Base-by-base conservation (phyloP, 108 stramenopile species). In the Pseudonitzschia pungens region DNA sequence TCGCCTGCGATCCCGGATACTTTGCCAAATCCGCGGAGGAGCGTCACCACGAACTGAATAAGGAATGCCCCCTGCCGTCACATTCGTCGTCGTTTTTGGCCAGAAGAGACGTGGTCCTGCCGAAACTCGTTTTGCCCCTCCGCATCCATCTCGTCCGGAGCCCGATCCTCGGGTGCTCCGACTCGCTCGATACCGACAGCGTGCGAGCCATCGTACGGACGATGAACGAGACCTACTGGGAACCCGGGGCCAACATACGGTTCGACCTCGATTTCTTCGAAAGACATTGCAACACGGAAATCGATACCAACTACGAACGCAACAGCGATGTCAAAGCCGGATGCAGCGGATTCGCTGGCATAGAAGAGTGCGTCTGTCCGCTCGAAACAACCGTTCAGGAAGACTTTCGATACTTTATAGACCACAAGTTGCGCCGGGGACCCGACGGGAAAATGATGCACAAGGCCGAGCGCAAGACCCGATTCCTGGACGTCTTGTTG, bases 391-490 rank as follows among this genome's bases (percentile, higher is more conserved):
- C 36, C 36, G 36, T 36, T 10, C 50, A 51, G n/a, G 50, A 51
- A 51, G 26, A 58, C 5, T 31, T 58, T 26, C 21, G 27, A 22
- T 15, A 26, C 27, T 58, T 58, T 58, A 22, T 58, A 9, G 15
- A 27, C 15, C 57, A 58, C 29, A 27, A 58, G 29, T 14, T 58
- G 8, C 21, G 27, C 15, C 57, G 57, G 26, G 57, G 57, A 15
- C 26, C 57, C 15, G 57, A 58, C 14, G 57, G 57, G 0, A 58
- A 27, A 58, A 58, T 58, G 57, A 58, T 58, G 57, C 29, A 58
- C 29, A 58, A 58, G 31, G 29, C 26, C 26, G 57, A 58, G 27
- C 26, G 57, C 21, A 27, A 31, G 16, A 4, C 21, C 15, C 21
- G 15, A 27, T 58, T 58, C 2, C 15, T 27, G 26, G 29, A 22